phyloP scores from a whole-genome alignment of 208 protist genomes.

The Leishmania martiniquensis region DNA sequence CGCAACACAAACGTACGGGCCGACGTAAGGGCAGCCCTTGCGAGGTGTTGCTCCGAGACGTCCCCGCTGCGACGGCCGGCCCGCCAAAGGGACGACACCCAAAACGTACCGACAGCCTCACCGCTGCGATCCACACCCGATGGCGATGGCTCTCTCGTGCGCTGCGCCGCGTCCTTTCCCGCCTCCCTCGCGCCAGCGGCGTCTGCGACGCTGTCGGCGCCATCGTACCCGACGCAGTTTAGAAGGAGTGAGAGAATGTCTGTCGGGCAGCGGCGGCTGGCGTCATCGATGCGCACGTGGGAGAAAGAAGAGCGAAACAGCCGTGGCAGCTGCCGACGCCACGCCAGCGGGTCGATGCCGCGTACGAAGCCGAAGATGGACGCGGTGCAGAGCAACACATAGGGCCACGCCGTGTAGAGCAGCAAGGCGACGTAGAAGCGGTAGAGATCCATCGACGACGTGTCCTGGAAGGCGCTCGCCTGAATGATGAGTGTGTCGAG shows the following conservation, averaged over 20 bases:
- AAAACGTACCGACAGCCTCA: neutral
- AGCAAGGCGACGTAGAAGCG: slow-evolving; percentile 80
- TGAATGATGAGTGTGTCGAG: slow-evolving; percentile 80
- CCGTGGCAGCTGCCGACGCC: slow-evolving; percentile 68
- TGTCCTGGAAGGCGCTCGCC: slow-evolving; percentile 67
- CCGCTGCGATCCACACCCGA: neutral
- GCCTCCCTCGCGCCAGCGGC: neutral
- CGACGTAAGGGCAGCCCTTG: slow-evolving; percentile 46
- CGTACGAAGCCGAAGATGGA: slow-evolving; percentile 77
- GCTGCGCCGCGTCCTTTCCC: neutral
- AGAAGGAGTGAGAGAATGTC: slow-evolving; percentile 84
- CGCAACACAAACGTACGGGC: slow-evolving; percentile 68
- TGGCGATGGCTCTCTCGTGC: neutral
- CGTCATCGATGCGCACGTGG: slow-evolving; percentile 55
- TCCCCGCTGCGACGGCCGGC: neutral
- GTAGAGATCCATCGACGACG: slow-evolving; percentile 72
- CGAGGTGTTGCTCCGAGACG: slow-evolving; percentile 32
- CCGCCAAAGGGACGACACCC: neutral
- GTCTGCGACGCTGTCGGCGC: neutral
- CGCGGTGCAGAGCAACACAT: slow-evolving; percentile 69
- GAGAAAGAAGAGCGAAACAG: slow-evolving; percentile 86
- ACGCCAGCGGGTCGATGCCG: slow-evolving; percentile 61
- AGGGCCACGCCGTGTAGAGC: slow-evolving; percentile 77
- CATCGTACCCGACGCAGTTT: slow-evolving; percentile 73
- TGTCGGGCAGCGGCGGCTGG: slow-evolving; percentile 44